These are phyloP conservation scores for Phytopythium mirpurense DNA, from an alignment of 352 stramenopile species.

Conservation along the genomic window DNA sequence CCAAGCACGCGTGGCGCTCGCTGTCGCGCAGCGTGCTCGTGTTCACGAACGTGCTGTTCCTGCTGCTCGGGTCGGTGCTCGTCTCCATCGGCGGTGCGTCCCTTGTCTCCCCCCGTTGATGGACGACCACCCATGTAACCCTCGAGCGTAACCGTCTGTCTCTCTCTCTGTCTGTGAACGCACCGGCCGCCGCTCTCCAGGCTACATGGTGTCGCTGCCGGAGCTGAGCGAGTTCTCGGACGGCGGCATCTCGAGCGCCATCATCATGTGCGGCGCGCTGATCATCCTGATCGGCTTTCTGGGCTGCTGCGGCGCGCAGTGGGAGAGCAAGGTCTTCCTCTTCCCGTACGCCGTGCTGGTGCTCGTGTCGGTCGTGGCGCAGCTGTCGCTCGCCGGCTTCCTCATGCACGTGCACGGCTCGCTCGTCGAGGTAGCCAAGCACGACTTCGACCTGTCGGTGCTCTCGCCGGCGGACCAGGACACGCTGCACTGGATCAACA, in stretches of 20 bases:
- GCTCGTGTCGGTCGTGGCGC: conserved; percentile 68
- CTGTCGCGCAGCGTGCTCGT: conserved; percentile 75
- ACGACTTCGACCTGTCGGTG: conserved; percentile 69
- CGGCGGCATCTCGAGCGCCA: conserved; percentile 65
- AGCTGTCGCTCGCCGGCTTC: conserved; percentile 73
- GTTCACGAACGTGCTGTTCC: conserved; percentile 87
- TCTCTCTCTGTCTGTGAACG: too few relatives aligned
- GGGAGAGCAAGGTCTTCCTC: conserved; percentile 83
- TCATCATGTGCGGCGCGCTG: conserved; percentile 74
- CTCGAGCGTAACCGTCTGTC: conserved; percentile 1
- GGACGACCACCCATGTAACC: too few relatives aligned
- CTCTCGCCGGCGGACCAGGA: conserved; percentile 46
- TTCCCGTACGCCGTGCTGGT: conserved; percentile 81
- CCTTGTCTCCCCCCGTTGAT: not conserved
- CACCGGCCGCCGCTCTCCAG: conserved; percentile 22
- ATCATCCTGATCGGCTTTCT: conserved; percentile 76
- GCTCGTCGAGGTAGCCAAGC: conserved; percentile 49
- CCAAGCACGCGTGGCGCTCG: conserved; percentile 57
- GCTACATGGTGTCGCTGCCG: conserved; percentile 75
- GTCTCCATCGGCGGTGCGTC: conserved; percentile 66
- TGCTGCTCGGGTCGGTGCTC: conserved; percentile 75
- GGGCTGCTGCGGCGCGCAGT: conserved; percentile 78
- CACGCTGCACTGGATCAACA: conserved; percentile 75
- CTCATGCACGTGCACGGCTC: conserved; percentile 78
- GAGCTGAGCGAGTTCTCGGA: conserved; percentile 81